These are phyloP conservation scores for Fraxinus sp. DNA, from an alignment of 305 asterid species.

Conservation along the genomic window DNA sequence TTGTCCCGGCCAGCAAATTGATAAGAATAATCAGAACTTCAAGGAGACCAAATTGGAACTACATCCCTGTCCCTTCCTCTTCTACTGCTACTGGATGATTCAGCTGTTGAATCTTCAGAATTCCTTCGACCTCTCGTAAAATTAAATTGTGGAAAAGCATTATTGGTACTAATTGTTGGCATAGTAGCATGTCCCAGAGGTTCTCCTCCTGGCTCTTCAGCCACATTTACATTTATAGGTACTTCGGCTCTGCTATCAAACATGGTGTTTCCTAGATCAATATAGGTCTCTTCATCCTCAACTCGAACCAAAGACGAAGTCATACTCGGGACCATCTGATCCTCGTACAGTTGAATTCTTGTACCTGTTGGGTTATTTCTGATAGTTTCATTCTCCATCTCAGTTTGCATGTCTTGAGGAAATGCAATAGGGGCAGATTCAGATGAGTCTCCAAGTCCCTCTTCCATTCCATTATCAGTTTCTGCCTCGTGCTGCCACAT, in stretches of 20 bases:
- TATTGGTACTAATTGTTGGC: constrained; percentile 29
- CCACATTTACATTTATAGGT: constrained; percentile 52
- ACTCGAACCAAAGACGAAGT: constrained; percentile 58
- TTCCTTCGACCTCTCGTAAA: constrained; percentile 47
- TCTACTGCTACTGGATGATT: constrained; percentile 61
- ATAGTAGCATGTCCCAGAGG: constrained; percentile 23
- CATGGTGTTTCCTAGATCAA: constrained; percentile 40
- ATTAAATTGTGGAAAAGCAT: constrained; percentile 26
- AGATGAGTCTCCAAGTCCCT: constrained; percentile 90
- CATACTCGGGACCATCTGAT: constrained; percentile 96
- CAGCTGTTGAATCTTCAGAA: constrained; percentile 87
- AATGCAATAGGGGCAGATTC: constrained; percentile 66
- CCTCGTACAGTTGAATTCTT: constrained; percentile 49
- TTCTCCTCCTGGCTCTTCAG: constrained; percentile 41
- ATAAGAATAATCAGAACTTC: constrained; percentile 55
- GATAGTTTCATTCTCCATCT: constrained; percentile 52
- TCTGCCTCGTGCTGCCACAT: constrained; percentile 84
- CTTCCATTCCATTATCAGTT: constrained; percentile 69
- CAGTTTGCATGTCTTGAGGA: constrained; percentile 70
- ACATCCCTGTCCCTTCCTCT: constrained; percentile 68
- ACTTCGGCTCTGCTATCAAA: constrained; percentile 67
- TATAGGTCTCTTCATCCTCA: constrained; percentile 65
- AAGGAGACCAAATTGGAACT: constrained; percentile 85
- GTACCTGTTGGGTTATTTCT: constrained; percentile 46
- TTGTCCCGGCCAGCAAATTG: constrained; percentile 54